Percentiles rank a stretch among this genome's conserved stretches.
Evolutionary conservation across 2,329 filamentous ascomycete species (phyloP).

Genomic region (Fusarium lateritium): DNA sequence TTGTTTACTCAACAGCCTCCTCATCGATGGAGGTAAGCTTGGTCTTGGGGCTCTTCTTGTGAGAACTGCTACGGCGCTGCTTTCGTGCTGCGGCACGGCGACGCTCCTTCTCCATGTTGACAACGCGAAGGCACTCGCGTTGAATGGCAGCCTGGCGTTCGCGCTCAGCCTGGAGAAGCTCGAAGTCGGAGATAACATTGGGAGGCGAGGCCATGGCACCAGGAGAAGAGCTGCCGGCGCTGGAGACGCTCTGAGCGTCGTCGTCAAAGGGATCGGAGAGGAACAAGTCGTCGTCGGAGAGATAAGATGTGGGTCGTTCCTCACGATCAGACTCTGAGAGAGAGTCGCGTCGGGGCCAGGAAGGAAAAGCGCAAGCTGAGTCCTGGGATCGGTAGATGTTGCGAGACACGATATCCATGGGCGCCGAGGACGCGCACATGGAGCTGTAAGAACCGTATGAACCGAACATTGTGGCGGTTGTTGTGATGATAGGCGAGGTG

Average conservation of each 20-base stretch:
- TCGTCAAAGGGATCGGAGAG: constrained; percentile 66
- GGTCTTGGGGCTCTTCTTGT: constrained; percentile 66
- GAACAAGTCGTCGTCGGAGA: constrained; percentile 76
- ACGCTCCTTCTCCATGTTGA: constrained; percentile 69
- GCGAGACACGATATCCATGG: constrained; percentile 63
- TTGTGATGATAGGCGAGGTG: constrained; percentile 43
- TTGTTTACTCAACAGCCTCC: constrained; percentile 61
- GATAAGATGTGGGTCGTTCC: constrained; percentile 67
- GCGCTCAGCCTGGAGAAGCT: constrained; percentile 66
- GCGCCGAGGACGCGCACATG: constrained; percentile 59
- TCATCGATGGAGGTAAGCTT: constrained; percentile 63
- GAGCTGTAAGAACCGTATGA: constrained; percentile 67
- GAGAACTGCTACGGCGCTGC: constrained; percentile 55
- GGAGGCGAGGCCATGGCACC: constrained; percentile 53
- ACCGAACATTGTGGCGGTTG: constrained; percentile 61
- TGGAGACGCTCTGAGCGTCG: constrained; percentile 64
- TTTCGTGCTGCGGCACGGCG: constrained; percentile 59
- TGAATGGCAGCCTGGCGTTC: constrained; percentile 64
- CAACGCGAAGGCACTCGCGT: constrained; percentile 66
- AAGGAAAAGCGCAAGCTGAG: constrained; percentile 69
- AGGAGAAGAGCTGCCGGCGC: constrained; percentile 60
- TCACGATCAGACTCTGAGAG: constrained; percentile 61
- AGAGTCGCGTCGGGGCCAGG: constrained; percentile 70
- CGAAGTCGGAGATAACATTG: constrained; percentile 60
- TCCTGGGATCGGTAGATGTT: constrained; percentile 58